A percentile compares a stretch with the other conserved stretches of the same genome.
These are phyloP conservation scores for Leccinum aurantiacum DNA, from an alignment of 768 basidiomycete genomes.

Conservation along the genomic window DNA sequence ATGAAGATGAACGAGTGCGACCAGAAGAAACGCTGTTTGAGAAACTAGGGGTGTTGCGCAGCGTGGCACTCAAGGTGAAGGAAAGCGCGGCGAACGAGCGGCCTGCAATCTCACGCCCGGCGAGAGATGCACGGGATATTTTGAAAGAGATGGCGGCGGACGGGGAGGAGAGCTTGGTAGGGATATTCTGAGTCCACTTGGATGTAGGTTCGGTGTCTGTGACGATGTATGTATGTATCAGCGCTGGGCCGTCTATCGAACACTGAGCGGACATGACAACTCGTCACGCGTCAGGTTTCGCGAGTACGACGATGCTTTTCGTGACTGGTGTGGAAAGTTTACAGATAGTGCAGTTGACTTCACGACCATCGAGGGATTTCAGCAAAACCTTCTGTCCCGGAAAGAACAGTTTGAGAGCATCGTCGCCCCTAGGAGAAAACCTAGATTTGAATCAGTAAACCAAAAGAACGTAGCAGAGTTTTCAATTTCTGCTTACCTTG, in stretches of 20 bases:
- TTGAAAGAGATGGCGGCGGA: constrained; percentile 39
- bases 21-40: constrained; percentile 53
- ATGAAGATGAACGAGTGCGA: constrained; percentile 24
- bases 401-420: neutral
- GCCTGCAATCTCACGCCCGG: constrained; percentile 72
- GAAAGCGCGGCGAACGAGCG: constrained; percentile 69
- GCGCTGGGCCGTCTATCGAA: no score
- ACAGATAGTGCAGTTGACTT: neutral
- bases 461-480: no score
- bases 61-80: constrained; percentile 70
- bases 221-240: no score
- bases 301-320: neutral
- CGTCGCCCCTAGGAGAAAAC: neutral
- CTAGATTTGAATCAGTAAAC: neutral
- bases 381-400: neutral
- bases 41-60: constrained; percentile 58
- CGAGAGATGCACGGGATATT: constrained; percentile 78
- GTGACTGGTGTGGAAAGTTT: neutral
- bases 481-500: no score
- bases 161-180: constrained; percentile 27
- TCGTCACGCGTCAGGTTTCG: neutral
- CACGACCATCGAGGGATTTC: neutral
- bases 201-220: neutral
- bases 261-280: no score
- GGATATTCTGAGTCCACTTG: constrained; percentile 26